Evolutionary conservation across 495 filamentous ascomycete species (phyloP).

Genomic region (Xylona heveae): DNA sequence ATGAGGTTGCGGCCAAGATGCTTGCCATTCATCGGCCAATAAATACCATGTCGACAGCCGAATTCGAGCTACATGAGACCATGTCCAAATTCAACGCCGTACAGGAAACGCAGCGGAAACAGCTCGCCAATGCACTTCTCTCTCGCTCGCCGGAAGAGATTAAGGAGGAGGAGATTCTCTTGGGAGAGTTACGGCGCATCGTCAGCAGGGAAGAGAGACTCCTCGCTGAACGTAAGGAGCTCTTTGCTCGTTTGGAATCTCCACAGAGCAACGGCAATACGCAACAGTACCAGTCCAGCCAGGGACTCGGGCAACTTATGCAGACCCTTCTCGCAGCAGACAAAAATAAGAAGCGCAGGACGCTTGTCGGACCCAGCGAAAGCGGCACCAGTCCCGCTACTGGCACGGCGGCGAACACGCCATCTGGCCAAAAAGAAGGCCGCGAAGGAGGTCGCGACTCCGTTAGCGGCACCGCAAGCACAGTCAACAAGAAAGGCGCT

Average conservation of each 20-base stretch:
- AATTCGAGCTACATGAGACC: conserved; percentile 61
- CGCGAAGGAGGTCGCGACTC: conserved; percentile 26
- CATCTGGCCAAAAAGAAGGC: conserved; percentile 19
- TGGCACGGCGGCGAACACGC: conserved; percentile 1
- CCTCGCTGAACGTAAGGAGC: conserved; percentile 68
- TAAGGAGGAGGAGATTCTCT: conserved; percentile 70
- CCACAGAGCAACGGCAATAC: conserved; percentile 47
- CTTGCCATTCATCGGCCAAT: conserved; percentile 67
- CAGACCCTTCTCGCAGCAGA: conserved; percentile 57
- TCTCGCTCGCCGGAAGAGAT: conserved; percentile 67
- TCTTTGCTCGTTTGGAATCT: conserved; percentile 72
- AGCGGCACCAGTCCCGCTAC: conserved; percentile 22
- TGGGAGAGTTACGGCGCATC: conserved; percentile 80
- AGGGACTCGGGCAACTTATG: conserved; percentile 57
- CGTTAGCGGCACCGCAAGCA: conserved; percentile 19
- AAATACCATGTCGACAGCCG: conserved; percentile 62
- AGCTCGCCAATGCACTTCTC: conserved; percentile 59
- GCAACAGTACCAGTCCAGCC: conserved; percentile 50
- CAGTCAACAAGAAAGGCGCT: conserved; percentile 31
- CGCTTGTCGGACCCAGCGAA: conserved; percentile 36
- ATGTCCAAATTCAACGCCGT: conserved; percentile 68
- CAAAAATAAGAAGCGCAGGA: conserved; percentile 66
- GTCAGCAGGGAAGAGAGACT: conserved; percentile 59
- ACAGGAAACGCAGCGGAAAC: conserved; percentile 58
- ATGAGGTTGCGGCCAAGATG: conserved; percentile 62